Conservation (phyloP, 2,329 filamentous ascomycete species). For the Neoarthrinium moseri region DNA sequence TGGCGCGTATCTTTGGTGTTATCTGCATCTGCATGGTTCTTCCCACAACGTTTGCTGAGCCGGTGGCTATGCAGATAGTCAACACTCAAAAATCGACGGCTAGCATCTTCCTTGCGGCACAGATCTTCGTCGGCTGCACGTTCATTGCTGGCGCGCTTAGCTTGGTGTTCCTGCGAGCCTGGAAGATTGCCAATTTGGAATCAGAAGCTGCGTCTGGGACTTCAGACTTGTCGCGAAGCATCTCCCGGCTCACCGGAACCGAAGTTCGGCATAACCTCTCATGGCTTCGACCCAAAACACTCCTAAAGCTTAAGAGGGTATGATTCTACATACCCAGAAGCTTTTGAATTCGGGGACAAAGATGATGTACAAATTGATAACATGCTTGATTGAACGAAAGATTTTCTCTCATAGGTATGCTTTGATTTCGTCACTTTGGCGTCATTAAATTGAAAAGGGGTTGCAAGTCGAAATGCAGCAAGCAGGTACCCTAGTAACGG, state of each 20-base stretch:
- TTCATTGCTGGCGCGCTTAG: slow-evolving; percentile 56
- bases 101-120: slow-evolving; percentile 53
- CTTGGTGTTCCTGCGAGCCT: slow-evolving; percentile 53
- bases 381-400: no score
- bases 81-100: slow-evolving; percentile 32
- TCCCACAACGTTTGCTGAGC: slow-evolving; percentile 46
- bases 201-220: neutral
- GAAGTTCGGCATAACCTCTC: neutral
- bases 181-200: slow-evolving; percentile 46
- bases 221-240: neutral
- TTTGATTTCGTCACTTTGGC: no score
- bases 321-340: no score
- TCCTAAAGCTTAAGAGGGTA: neutral
- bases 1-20: slow-evolving; percentile 56
- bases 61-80: slow-evolving; percentile 52
- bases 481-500: no score
- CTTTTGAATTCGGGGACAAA: no score
- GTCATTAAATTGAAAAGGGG: no score
- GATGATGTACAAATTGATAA: no score
- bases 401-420: no score
- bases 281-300: neutral
- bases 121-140: slow-evolving; percentile 61
- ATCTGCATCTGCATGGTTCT: slow-evolving; percentile 59
- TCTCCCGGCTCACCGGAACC: neutral
- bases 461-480: no score